These are phyloP conservation scores for Cryptococcus sp. DNA, from an alignment of 1,284 basidiomycete genomes.

Conservation along the genomic window DNA sequence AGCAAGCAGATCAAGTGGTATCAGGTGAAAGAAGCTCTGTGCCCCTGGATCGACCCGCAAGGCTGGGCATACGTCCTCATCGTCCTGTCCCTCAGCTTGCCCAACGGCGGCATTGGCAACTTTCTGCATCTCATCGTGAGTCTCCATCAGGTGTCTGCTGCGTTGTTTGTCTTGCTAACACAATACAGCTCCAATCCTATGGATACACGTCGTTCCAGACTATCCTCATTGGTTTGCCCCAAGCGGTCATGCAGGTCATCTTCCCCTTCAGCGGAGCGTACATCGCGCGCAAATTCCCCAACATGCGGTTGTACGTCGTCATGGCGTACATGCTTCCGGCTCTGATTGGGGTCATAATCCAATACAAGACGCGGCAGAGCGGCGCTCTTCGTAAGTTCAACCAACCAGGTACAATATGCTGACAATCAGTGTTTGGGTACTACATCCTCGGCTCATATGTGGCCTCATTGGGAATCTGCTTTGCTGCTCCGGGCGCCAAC, in stretches of 20 bases:
- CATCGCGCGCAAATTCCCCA: conserved; percentile 30
- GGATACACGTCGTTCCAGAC: conserved; percentile 40
- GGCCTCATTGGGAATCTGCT: conserved; percentile 32
- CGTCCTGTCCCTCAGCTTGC: conserved; percentile 27
- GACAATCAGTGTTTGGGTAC: conserved; percentile 34
- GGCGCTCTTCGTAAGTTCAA: conserved; percentile 32
- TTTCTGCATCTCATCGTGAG: conserved; percentile 26
- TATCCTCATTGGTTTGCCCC: conserved; percentile 39
- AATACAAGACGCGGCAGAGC: conserved; percentile 21
- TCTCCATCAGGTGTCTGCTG: background rate
- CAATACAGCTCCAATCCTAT: conserved; percentile 36
- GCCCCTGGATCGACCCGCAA: conserved; percentile 37
- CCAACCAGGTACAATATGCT: background rate
- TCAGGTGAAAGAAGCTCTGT: conserved; percentile 40
- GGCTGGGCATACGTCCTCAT: conserved; percentile 29
- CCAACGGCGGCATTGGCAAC: conserved; percentile 36
- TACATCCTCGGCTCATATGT: conserved; percentile 43
- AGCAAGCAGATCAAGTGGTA: conserved; percentile 42
- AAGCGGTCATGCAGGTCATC: conserved; percentile 35
- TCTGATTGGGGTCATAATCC: conserved; percentile 28
- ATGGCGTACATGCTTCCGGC: conserved; percentile 31
- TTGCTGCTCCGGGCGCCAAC: conserved; percentile 39
- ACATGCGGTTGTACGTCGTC: conserved; percentile 27
- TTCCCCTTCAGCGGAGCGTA: conserved; percentile 35
- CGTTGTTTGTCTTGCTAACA: background rate